phyloP scores from a whole-genome alignment of 2,329 filamentous ascomycete genomes.

The Pleomassaria siparia region DNA sequence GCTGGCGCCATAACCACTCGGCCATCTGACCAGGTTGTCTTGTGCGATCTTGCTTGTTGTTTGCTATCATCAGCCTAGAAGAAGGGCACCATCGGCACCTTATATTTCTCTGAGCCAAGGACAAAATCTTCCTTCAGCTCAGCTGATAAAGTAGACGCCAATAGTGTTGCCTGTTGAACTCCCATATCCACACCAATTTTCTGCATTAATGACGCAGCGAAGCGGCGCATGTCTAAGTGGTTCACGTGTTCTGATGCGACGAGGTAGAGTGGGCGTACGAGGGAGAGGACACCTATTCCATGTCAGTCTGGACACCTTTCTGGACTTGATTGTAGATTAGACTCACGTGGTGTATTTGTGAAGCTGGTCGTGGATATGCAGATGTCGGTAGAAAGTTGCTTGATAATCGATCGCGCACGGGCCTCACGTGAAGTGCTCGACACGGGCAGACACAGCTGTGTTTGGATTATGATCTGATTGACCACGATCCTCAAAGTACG shows the following conservation, averaged over 20 bases:
- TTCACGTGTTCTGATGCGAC: conserved; percentile 16
- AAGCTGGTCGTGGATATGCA: conserved; percentile 14
- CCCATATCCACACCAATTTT: conserved; percentile 14
- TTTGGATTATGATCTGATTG: conserved; percentile 14
- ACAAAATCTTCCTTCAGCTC: too few relatives aligned
- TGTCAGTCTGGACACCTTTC: too few relatives aligned
- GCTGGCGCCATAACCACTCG: conserved; percentile 43
- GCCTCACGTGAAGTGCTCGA: neutral
- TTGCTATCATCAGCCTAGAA: too few relatives aligned
- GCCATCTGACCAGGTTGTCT: too few relatives aligned
- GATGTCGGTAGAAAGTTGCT: conserved; percentile 10
- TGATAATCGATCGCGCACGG: conserved; percentile 5
- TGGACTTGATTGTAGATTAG: too few relatives aligned
- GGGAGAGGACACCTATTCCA: conserved; percentile 3
- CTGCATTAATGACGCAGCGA: conserved; percentile 15
- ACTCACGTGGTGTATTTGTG: conserved; percentile 5
- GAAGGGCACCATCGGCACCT: too few relatives aligned
- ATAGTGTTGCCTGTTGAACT: conserved; percentile 17
- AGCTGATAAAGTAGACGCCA: too few relatives aligned
- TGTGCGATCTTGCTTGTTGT: too few relatives aligned
- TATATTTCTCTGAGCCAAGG: too few relatives aligned
- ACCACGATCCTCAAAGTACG: conserved; percentile 14
- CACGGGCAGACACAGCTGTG: neutral
- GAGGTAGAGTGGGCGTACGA: conserved; percentile 15
- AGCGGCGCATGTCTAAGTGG: conserved; percentile 5